These are phyloP conservation scores for Takakia lepidozioides DNA, from an alignment of 225 moss, liverwort and hornwort genomes.

Conservation along the genomic window DNA sequence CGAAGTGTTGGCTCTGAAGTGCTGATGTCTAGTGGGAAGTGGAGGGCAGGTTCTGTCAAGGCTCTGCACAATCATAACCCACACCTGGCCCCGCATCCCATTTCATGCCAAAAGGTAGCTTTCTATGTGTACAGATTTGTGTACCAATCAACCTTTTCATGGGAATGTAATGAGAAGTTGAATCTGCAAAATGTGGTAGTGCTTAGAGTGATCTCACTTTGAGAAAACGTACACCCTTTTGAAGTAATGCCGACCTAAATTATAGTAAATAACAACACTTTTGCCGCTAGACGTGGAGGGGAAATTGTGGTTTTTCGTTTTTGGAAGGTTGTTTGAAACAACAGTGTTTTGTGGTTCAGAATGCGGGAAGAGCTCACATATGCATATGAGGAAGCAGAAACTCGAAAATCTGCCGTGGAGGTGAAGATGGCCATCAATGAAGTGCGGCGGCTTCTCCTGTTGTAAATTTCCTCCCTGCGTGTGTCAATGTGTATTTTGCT, in stretches of 20 bases:
- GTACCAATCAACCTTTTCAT: too few species aligned
- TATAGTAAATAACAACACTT: too few species aligned
- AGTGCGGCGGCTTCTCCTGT: constrained; percentile 37
- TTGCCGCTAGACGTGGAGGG: too few species aligned
- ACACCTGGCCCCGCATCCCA: constrained; percentile 87
- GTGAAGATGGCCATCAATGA: constrained; percentile 47
- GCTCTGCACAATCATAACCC: constrained; percentile 50
- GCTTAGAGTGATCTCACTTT: too few species aligned
- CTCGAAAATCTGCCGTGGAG: constrained; percentile 35
- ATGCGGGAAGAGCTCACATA: constrained; percentile 54
- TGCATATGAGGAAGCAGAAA: constrained; percentile 41
- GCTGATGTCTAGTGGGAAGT: neutral
- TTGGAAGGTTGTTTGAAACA: neutral
- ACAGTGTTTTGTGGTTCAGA: constrained; percentile 24
- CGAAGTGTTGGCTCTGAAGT: neutral
- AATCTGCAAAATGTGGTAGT: too few species aligned
- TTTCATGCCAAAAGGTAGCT: constrained; percentile 62
- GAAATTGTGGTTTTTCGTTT: too few species aligned
- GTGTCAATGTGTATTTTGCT: too few species aligned
- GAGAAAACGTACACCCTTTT: too few species aligned
- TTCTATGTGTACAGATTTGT: too few species aligned
- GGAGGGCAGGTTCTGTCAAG: constrained; percentile 46
- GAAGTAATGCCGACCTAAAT: too few species aligned
- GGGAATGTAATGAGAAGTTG: too few species aligned
- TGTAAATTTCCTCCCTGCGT: too few species aligned